Percentiles rank a stretch among this genome's conserved stretches.
Evolutionary conservation across 371 early-diverging fungal genomes (phyloP).

Genomic region (Rhizomucor pusillus): DNA sequence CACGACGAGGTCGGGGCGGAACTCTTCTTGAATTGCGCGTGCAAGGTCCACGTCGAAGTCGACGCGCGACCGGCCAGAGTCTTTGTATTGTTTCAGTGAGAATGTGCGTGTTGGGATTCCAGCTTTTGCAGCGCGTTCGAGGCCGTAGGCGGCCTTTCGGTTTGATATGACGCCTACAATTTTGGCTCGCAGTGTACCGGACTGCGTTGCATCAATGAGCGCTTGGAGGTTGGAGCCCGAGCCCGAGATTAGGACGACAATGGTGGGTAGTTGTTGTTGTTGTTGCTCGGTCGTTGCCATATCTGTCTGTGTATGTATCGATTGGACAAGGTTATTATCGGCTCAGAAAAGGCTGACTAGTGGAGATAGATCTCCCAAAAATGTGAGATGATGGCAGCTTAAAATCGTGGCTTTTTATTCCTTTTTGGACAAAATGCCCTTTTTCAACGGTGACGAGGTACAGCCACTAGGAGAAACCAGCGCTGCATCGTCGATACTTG

Average conservation of each 20-base stretch:
- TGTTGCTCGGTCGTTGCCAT: no score
- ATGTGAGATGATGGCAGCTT: no score
- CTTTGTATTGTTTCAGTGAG: conserved; percentile 79
- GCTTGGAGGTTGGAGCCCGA: conserved; percentile 96
- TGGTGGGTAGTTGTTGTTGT: conserved; percentile 35
- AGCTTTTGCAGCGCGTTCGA: conserved; percentile 77
- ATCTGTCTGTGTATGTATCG: no score
- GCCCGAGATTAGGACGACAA: conserved; percentile 94
- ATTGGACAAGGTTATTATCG: no score
- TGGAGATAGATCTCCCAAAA: no score
- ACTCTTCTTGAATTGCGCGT: conserved; percentile 51
- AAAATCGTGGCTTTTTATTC: no score
- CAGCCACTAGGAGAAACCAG: no score
- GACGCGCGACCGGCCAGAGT: conserved; percentile 73
- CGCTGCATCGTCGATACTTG: no score
- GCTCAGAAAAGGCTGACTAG: no score
- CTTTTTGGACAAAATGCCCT: no score
- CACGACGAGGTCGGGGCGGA: conserved; percentile 79
- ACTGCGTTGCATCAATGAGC: conserved; percentile 81
- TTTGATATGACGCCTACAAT: conserved; percentile 80
- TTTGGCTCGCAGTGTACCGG: conserved; percentile 49
- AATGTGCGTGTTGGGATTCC: conserved; percentile 79
- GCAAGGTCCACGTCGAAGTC: conserved; percentile 91
- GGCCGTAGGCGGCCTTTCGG: conserved; percentile 75
- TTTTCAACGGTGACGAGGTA: no score